Percentiles rank a stretch among this genome's conserved stretches.
Conservation (phyloP, 768 basidiomycete species). For the Hygrocybe coccinea region DNA sequence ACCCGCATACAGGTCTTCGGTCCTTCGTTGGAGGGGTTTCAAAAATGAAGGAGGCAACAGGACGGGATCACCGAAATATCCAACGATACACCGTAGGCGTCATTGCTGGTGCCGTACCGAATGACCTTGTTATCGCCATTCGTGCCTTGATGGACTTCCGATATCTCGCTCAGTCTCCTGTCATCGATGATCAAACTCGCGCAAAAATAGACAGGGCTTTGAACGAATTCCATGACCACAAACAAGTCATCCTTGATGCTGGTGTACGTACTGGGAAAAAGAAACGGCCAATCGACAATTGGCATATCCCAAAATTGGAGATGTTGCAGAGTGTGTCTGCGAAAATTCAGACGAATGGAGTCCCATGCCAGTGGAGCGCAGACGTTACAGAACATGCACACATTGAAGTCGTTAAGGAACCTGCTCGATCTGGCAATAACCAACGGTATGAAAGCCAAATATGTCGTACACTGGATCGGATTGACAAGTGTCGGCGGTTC, state of each 20-base stretch:
- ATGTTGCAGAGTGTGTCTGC: constrained; percentile 19
- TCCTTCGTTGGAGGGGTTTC: constrained; percentile 28
- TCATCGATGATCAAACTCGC: constrained; percentile 6
- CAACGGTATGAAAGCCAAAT: constrained; percentile 21
- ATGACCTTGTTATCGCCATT: constrained; percentile 10
- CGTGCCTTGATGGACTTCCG: constrained; percentile 11
- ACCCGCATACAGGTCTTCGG: constrained; percentile 20
- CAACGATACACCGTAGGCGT: constrained; percentile 17
- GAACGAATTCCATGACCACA: constrained; percentile 24
- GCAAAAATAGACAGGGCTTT: constrained; percentile 13
- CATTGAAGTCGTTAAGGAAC: constrained; percentile 19
- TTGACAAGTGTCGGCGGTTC: constrained; percentile 16
- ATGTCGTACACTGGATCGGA: constrained; percentile 15
- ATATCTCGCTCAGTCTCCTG: constrained; percentile 10
- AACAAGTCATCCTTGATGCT: constrained; percentile 19
- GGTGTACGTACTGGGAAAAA: constrained; percentile 14
- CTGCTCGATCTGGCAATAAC: constrained; percentile 17
- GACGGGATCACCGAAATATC: constrained; percentile 24
- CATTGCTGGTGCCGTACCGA: constrained; percentile 12
- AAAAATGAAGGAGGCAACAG: constrained; percentile 22
- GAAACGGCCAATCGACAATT: constrained; percentile 20
- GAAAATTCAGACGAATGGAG: constrained; percentile 16
- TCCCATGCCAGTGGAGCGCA: constrained; percentile 20
- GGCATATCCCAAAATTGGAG: constrained; percentile 32
- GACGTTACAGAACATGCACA: constrained; percentile 23